These are phyloP conservation scores for Nepenthes mirabilis DNA, from an alignment of 148 eudicot species.

Conservation along the genomic window DNA sequence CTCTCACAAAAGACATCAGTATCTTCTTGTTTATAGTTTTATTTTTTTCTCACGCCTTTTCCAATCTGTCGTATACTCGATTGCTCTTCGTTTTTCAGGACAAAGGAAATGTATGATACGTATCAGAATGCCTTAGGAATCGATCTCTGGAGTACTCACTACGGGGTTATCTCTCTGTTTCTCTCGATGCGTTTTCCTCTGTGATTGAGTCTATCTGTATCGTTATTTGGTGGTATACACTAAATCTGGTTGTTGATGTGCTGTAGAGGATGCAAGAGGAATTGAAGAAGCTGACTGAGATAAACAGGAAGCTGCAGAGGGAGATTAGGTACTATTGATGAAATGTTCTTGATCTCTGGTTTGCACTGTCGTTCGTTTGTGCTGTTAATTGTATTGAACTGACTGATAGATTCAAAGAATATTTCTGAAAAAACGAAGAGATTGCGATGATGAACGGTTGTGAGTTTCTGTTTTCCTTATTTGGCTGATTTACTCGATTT, in stretches of 20 bases:
- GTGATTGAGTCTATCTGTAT: neutral
- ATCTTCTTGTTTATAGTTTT: no score
- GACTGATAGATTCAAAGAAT: no score
- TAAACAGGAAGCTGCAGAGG: constrained; percentile 40
- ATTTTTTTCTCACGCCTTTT: neutral
- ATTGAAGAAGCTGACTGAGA: constrained; percentile 52
- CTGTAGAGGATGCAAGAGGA: constrained; percentile 77
- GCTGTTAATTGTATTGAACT: no score
- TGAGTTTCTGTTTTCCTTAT: no score
- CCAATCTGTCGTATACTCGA: neutral
- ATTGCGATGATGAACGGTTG: neutral
- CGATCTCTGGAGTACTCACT: constrained; percentile 76
- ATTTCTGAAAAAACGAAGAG: neutral
- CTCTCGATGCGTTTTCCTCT: neutral
- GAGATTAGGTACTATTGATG: constrained; percentile 44
- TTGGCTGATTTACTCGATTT: neutral
- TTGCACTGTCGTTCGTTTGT: no score
- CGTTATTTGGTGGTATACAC: neutral
- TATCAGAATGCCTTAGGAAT: constrained; percentile 40
- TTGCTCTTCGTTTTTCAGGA: constrained; percentile 16
- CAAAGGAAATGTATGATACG: constrained; percentile 50
- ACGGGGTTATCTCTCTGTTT: constrained; percentile 31
- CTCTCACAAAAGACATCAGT: no score
- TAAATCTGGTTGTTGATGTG: neutral
- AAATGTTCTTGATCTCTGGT: no score